Base-by-base conservation (phyloP, 1,284 basidiomycete genomes). In the Rhodofomes roseus region DNA sequence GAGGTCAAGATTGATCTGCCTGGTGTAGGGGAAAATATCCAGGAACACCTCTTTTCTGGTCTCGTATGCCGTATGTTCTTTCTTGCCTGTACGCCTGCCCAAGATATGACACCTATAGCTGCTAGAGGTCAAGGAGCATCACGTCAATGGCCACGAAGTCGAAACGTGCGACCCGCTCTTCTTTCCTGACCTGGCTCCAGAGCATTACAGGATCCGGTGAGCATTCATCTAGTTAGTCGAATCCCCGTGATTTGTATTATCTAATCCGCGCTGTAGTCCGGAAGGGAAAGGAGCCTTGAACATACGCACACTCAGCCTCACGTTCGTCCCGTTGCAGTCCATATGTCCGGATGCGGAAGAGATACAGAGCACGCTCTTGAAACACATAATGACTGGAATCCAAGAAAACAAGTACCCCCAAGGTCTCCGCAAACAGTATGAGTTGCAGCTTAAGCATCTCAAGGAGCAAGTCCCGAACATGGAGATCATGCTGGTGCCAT, bases 1-100 rank as follows among this genome's bases (percentile, higher is more conserved):
- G 60, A 70, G 9, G 68, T 72, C 20, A 66, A 69, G 37, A 57
- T 74, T 22, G 70, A 76, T 27, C 71, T 79, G 5, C 75, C 73
- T 5, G 66, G 70, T 4, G 73, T 76, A n/a, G 74, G 74, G 22
- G 64, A 66, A 36, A 76, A 75, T 59, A 54, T 71, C 4, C 74
- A 75, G 55, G 74, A 75, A 40, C 74, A 75, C 56, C 46, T 65
- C 9, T 59, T 58, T 20, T 36, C 54, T 1, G 62, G 60, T 2
- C 14, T 65, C 0, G 44, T 59, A 1, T 71, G 61, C 25, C 69
- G 71, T 72, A 27, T 14, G 61, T 31, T 4, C 18, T 16, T 37
- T 34, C 22, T 44, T 16, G 11, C 9, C 37, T 39, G 37, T 18
- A 6, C 7, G 7, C 6, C 12, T 36, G 34, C 6, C 34, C 34